phyloP scores from a whole-genome alignment of 2,329 filamentous ascomycete genomes.

The Mycosphaerella arachidis region DNA sequence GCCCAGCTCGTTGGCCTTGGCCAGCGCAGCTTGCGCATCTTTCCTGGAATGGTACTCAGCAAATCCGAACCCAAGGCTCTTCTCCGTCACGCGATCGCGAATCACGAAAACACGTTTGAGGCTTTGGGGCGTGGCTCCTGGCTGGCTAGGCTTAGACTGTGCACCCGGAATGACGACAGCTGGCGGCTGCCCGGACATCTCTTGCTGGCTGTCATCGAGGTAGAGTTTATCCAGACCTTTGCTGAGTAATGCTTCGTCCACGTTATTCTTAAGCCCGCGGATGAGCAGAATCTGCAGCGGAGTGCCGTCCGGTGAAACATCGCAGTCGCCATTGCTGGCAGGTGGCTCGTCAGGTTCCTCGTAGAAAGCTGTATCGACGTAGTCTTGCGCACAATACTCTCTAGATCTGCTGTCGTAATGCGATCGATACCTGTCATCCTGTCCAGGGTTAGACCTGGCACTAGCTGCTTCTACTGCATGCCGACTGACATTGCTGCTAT shows the following conservation, averaged over 20 bases:
- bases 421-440: conserved; percentile 13
- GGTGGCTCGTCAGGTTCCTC: conserved; percentile 18
- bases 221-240: conserved; percentile 71
- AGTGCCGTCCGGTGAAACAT: conserved; percentile 18
- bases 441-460: conserved; percentile 11
- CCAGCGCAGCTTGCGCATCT: conserved; percentile 67
- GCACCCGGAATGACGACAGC: not conserved
- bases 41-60: conserved; percentile 74
- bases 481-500: not conserved
- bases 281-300: conserved; percentile 56
- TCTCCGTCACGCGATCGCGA: conserved; percentile 64
- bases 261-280: conserved; percentile 64
- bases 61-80: conserved; percentile 78
- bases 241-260: conserved; percentile 68
- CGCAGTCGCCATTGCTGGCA: conserved; percentile 21
- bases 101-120: conserved; percentile 72
- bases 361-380: conserved; percentile 14
- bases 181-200: conserved; percentile 28
- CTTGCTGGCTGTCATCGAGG: conserved; percentile 35
- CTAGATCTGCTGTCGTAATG: conserved; percentile 11
- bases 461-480: not conserved
- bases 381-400: conserved; percentile 9
- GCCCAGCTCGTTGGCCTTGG: conserved; percentile 63
- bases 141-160: not conserved
- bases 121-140: conserved; percentile 62